Evolutionary conservation across 2,329 filamentous ascomycete genomes (phyloP).

Genomic region (Neocatenulostroma microsporum): DNA sequence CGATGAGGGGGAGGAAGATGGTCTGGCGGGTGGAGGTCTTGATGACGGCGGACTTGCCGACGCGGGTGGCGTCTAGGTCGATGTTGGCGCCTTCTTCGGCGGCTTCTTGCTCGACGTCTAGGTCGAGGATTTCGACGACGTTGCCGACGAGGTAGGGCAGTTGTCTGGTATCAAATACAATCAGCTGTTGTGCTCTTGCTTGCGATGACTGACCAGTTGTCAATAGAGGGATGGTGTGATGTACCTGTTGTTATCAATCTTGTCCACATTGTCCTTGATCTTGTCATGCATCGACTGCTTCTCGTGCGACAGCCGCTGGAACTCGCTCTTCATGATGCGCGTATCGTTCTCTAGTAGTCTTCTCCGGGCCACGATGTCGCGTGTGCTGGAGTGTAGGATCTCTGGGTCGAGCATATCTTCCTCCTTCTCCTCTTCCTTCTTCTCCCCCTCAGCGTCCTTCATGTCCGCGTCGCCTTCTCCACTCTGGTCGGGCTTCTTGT

Average conservation of each 20-base stretch:
- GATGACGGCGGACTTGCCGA: conserved; percentile 98
- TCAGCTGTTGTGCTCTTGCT: not conserved
- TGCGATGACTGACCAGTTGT: conserved; percentile 26
- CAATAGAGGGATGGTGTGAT: too few species aligned
- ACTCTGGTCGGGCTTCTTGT: conserved; percentile 51
- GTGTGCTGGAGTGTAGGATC: conserved; percentile 84
- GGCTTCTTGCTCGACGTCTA: conserved; percentile 92
- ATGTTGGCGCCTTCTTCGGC: conserved; percentile 98
- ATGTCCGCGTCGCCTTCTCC: conserved; percentile 68
- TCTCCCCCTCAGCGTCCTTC: conserved; percentile 62
- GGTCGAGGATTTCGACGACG: conserved; percentile 91
- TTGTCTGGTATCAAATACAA: conserved; percentile 55
- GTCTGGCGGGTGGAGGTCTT: conserved; percentile 98
- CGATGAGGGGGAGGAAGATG: conserved; percentile 95
- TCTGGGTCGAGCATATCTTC: conserved; percentile 80
- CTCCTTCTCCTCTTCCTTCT: conserved; percentile 53
- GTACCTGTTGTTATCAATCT: conserved; percentile 98
- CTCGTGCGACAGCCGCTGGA: conserved; percentile 86
- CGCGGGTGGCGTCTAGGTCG: conserved; percentile 89
- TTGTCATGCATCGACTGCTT: conserved; percentile 95
- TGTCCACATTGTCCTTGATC: conserved; percentile 98
- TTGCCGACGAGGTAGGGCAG: conserved; percentile 97
- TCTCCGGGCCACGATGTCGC: conserved; percentile 86
- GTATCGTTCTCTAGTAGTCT: conserved; percentile 94
- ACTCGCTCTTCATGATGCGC: conserved; percentile 97